phyloP scores from a whole-genome alignment of 345 rosid genomes.

The Barbarea vulgaris region DNA sequence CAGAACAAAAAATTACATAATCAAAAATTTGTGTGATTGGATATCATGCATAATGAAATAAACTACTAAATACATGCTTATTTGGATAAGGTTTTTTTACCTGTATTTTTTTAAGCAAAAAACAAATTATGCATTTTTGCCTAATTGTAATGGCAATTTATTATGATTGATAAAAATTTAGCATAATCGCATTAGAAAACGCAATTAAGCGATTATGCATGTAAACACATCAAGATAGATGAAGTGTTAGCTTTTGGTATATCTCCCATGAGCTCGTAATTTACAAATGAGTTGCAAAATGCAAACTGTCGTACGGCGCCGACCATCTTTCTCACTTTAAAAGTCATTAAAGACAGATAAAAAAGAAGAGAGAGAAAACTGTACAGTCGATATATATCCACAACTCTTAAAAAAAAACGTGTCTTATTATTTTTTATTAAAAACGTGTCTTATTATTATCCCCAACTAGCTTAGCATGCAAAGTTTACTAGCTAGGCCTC shows the following conservation, averaged over 20 bases:
- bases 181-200: too few species aligned
- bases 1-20: too few species aligned
- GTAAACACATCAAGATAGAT: too few species aligned
- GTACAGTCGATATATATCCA: constrained; percentile 20
- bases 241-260: not conserved
- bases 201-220: too few species aligned
- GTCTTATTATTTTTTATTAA: not conserved
- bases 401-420: constrained; percentile 10
- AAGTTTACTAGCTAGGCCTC: constrained; percentile 18
- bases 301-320: constrained; percentile 41
- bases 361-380: not conserved
- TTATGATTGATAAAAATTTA: too few species aligned
- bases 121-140: too few species aligned
- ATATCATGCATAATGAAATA: too few species aligned
- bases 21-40: too few species aligned
- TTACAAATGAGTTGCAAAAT: constrained; percentile 18
- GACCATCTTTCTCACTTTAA: constrained; percentile 23
- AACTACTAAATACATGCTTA: too few species aligned
- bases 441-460: constrained; percentile 28
- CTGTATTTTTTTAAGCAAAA: too few species aligned
- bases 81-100: too few species aligned
- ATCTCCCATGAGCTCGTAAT: not conserved
- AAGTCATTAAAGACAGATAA: constrained; percentile 15
- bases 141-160: too few species aligned
- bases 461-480: constrained; percentile 28